Base-by-base conservation (phyloP, 331 rosid species). In the Rosa hybrid region DNA sequence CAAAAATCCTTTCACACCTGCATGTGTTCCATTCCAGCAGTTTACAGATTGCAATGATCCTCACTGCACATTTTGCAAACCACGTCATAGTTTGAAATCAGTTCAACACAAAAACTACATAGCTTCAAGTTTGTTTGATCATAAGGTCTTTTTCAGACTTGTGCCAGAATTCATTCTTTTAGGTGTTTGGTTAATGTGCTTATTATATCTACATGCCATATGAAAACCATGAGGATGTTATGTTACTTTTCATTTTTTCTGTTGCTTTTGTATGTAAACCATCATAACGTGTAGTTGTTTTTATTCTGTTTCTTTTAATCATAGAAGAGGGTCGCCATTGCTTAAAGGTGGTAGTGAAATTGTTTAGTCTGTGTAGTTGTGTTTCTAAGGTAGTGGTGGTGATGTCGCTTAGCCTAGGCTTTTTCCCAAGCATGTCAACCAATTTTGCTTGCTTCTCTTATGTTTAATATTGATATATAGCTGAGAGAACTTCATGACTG, bases 41-140 rank as follows among this genome's bases (percentile, higher is more conserved):
- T 80, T 90, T 76, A 95, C 97, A 77, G 72, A 83, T 91, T 94
- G 98, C 82, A 86, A 85, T 77, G 96, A 94, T 86, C 96, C 97
- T 82, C 88, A 83, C 74, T 94, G 98, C 77, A 90, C 97, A n/a
- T 88, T 89, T 63, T 92, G 98, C 85, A 95, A 97, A 72, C 83
- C 93, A 74, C 86, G 74, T 81, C 81, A 88, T 82, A 68, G 77
- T 83, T 44, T 50, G 56, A 89, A 80, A 78, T 71, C 83, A 71
- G 5, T 86, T 77, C 90, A 84, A 68, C 87, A 75, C 78, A 91
- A 83, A 68, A 79, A 72, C 20, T 68, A 78, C 17, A 87, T 56
- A 83, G 39, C 87, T 54, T 82, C 91, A 0, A 63, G 77, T 50
- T 48, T 89, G 64, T 92, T 90, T 80, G 91, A 89, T 74, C 75